A percentile compares a stretch with the other conserved stretches of the same genome.
Conservation (phyloP, 2,329 filamentous ascomycete genomes). For the Fusarium pseudograminearum region DNA sequence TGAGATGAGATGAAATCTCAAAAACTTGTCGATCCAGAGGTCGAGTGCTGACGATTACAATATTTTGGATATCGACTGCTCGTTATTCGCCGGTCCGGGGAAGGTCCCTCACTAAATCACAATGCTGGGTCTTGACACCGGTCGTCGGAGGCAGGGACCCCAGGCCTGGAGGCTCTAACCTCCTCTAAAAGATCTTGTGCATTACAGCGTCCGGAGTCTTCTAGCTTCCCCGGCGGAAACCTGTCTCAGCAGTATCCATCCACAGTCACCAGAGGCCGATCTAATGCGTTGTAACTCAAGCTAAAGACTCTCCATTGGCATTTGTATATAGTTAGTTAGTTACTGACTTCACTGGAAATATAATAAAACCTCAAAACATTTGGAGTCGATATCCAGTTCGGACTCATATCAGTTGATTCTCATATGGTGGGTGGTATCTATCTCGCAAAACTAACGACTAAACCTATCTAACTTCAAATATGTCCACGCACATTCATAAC, state of each 20-base stretch:
- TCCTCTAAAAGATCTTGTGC: slow-evolving; percentile 5
- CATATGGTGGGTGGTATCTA: slow-evolving; percentile 43
- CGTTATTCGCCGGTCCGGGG: slow-evolving; percentile 32
- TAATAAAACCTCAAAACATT: not conserved
- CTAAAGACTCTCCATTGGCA: not conserved
- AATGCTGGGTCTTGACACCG: slow-evolving; percentile 20
- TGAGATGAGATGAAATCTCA: not conserved
- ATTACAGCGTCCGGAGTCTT: not conserved
- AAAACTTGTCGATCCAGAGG: slow-evolving; percentile 15
- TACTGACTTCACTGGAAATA: not conserved
- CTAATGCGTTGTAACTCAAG: not conserved
- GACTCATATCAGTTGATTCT: slow-evolving; percentile 30
- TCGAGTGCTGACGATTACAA: slow-evolving; percentile 28
- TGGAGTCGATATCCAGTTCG: slow-evolving; percentile 4
- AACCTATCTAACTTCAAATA: slow-evolving; percentile 43
- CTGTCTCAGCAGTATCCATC: not conserved
- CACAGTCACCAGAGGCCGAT: not conserved
- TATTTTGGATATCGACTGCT: slow-evolving; percentile 33
- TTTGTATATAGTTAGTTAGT: not conserved
- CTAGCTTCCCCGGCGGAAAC: slow-evolving; percentile 1
- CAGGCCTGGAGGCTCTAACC: not conserved
- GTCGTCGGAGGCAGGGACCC: slow-evolving; percentile 27
- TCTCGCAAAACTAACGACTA: slow-evolving; percentile 44
- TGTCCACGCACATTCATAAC: slow-evolving; percentile 18
- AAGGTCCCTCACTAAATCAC: slow-evolving; percentile 20